A percentile compares a stretch with the other conserved stretches of the same genome.
phyloP scores from a whole-genome alignment of 2,329 filamentous ascomycete species.

The Fusarium neocosmosporiellum region DNA sequence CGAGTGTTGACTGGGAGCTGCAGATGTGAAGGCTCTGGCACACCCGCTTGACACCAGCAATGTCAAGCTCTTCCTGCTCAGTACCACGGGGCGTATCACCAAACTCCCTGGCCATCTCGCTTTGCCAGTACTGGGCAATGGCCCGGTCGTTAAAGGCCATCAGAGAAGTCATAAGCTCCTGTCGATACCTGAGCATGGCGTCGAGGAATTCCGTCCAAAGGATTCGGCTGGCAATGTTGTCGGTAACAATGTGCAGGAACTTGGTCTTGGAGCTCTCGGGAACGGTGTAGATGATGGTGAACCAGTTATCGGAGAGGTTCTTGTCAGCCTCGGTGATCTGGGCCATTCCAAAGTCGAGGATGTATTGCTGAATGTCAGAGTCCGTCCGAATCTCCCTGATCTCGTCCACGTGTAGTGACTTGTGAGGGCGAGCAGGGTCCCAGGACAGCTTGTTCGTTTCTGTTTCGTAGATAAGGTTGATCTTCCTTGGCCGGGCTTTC shows the following conservation, averaged over 20 bases:
- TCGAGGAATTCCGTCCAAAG: constrained; percentile 89
- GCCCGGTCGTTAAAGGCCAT: constrained; percentile 87
- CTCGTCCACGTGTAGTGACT: constrained; percentile 93
- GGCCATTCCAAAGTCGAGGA: constrained; percentile 81
- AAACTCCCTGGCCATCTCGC: constrained; percentile 80
- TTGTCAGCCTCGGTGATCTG: constrained; percentile 54
- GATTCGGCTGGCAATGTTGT: constrained; percentile 75
- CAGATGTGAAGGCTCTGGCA: constrained; percentile 95
- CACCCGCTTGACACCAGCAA: constrained; percentile 81
- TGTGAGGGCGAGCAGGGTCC: constrained; percentile 82
- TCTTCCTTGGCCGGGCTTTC: constrained; percentile 76
- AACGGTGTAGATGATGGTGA: constrained; percentile 88
- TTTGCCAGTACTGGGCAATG: constrained; percentile 85
- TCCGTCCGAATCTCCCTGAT: constrained; percentile 91
- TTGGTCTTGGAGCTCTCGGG: constrained; percentile 85
- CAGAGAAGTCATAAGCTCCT: constrained; percentile 89
- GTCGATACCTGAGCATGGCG: constrained; percentile 84
- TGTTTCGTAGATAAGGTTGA: constrained; percentile 79
- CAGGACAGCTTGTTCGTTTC: constrained; percentile 89
- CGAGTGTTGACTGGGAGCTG: constrained; percentile 79
- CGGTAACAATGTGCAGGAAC: constrained; percentile 87
- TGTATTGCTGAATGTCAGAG: constrained; percentile 87
- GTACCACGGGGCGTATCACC: constrained; percentile 61
- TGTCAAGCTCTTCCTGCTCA: constrained; percentile 78
- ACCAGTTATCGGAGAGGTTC: constrained; percentile 76